These are phyloP conservation scores for Agapanthus africanus DNA, from an alignment of 106 monocot genomes.

Conservation along the genomic window DNA sequence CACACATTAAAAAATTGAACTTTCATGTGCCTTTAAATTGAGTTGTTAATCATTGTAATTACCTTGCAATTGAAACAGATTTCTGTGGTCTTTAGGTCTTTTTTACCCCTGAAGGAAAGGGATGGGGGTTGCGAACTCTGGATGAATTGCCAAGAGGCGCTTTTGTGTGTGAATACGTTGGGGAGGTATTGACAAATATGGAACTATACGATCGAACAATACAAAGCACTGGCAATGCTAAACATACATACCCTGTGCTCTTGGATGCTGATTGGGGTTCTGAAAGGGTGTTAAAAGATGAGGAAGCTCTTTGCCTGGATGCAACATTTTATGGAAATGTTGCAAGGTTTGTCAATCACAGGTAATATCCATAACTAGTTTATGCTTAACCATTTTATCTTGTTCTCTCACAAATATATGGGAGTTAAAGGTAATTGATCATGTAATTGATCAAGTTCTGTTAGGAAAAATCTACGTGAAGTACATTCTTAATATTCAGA, in stretches of 20 bases:
- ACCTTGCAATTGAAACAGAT: too few relatives aligned
- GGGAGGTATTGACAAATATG: constrained; percentile 75
- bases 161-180: constrained; percentile 90
- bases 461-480: too few relatives aligned
- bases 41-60: too few relatives aligned
- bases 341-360: constrained; percentile 86
- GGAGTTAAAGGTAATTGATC: too few relatives aligned
- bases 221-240: constrained; percentile 29
- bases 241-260: constrained; percentile 60
- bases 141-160: constrained; percentile 65
- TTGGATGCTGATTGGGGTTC: constrained; percentile 88
- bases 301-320: constrained; percentile 92
- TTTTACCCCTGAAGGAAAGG: constrained; percentile 52
- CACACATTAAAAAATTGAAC: too few relatives aligned
- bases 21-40: too few relatives aligned
- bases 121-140: constrained; percentile 72
- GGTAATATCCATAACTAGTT: constrained; percentile 40
- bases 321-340: constrained; percentile 90
- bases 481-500: too few relatives aligned
- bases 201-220: constrained; percentile 71
- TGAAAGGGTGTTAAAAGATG: constrained; percentile 75
- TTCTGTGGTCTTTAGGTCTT: constrained; percentile 51
- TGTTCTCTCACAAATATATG: too few relatives aligned
- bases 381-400: too few relatives aligned
- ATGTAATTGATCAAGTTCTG: too few relatives aligned